phyloP scores from a whole-genome alignment of 768 basidiomycete species.

The Scleroderma bovista region DNA sequence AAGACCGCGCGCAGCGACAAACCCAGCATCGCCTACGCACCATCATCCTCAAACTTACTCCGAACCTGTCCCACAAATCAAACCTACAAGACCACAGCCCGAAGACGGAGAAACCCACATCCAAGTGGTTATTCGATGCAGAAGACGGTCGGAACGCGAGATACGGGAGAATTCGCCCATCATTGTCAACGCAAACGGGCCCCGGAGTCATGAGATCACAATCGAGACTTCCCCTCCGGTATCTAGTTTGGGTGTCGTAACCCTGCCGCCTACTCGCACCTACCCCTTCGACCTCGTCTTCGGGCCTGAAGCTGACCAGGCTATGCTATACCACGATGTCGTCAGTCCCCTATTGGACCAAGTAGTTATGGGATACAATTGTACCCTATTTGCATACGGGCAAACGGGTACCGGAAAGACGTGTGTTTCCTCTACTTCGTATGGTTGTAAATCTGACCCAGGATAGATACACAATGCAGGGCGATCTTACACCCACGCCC shows the following conservation, averaged over 20 bases:
- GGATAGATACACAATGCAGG: slow-evolving; percentile 91
- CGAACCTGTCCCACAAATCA: slow-evolving; percentile 20
- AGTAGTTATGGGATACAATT: slow-evolving; percentile 94
- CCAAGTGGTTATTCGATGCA: slow-evolving; percentile 87
- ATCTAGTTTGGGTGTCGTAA: slow-evolving; percentile 68
- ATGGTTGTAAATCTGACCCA: slow-evolving; percentile 8
- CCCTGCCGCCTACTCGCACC: slow-evolving; percentile 71
- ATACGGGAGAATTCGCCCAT: slow-evolving; percentile 82
- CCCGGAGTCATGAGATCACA: slow-evolving; percentile 69
- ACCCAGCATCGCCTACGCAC: slow-evolving; percentile 23
- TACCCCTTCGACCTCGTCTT: slow-evolving; percentile 96
- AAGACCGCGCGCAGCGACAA: slow-evolving; percentile 46
- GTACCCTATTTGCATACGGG: slow-evolving; percentile 95
- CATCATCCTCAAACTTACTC: slow-evolving; percentile 16
- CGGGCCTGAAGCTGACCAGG: slow-evolving; percentile 95
- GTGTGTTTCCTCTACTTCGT: slow-evolving; percentile 43
- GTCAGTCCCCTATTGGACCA: slow-evolving; percentile 90
- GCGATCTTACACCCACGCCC: slow-evolving; percentile 76
- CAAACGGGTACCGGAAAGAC: slow-evolving; percentile 99
- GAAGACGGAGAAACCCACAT: slow-evolving; percentile 77
- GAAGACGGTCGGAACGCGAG: slow-evolving; percentile 82
- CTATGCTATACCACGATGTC: slow-evolving; percentile 89
- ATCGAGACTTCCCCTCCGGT: slow-evolving; percentile 72
- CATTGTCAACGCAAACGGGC: slow-evolving; percentile 74
- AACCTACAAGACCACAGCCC: slow-evolving; percentile 22